Base-by-base conservation (phyloP, 352 stramenopile genomes). In the Globisporangium solare region DNA sequence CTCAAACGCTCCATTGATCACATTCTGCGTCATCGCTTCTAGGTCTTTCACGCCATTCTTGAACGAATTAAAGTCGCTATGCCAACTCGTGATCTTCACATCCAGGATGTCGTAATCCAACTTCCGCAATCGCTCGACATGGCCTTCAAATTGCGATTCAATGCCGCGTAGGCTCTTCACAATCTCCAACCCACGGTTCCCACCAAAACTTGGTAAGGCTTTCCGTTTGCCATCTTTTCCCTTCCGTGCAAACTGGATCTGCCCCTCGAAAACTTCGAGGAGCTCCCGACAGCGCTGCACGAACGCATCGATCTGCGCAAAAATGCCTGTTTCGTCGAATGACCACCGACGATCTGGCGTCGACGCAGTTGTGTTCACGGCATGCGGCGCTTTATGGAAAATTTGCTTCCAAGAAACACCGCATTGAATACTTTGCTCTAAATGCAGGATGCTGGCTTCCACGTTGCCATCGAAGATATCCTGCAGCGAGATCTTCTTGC, bases 21-120 rank as follows among this genome's bases (percentile, higher is more conserved):
- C 88, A 51, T 98, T 98, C 45, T 93, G 83, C 2, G 94, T 97
- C 92, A 98, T 98, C 0, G 94, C 93, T 54, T 98, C 95, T 3
- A 98, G 70, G 58, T 98, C 95, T 64, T 98, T 98, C 67, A 98
- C 92, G 20, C 87, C 89, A 56, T 96, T 97, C 70, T 98, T 98
- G 67, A 98, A 98, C 5, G 76, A 73, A 54, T 97, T 98, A 56
- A 97, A 98, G 70, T 98, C 92, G 48, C 92, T 89, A 56, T 98
- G 94, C 95, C 95, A 98, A 55, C 86, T 88, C 3, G 85, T 96
- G 40, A 94, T 96, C 53, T 97, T 98, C 35, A 98, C 93, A 51
- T 98, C 93, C 2, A 98, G 66, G 31, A 98, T 94, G 35, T 97
- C 83, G 64, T 98, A 98, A 47, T 98, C 86, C 12, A 98, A 73